These are phyloP conservation scores for Penicillium silybi DNA, from an alignment of 495 filamentous ascomycete genomes.

Conservation along the genomic window DNA sequence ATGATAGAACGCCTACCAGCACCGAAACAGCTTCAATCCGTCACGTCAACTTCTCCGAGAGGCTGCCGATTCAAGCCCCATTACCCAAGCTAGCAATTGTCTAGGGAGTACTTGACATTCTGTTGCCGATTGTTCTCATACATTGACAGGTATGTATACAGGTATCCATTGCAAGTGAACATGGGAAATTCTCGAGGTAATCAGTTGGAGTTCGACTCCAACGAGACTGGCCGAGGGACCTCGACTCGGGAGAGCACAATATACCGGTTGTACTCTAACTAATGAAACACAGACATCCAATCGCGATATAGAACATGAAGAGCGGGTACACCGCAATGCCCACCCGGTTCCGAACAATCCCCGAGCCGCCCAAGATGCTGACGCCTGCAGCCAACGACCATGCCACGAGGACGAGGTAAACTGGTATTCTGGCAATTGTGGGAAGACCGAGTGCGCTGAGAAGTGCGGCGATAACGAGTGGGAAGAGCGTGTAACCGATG, in stretches of 20 bases:
- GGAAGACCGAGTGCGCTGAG: constrained; percentile 77
- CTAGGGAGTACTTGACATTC: not conserved
- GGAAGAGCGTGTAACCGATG: constrained; percentile 98
- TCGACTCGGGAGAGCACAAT: not conserved
- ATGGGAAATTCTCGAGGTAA: not conserved
- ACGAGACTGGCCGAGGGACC: not conserved
- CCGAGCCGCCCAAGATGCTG: constrained; percentile 92
- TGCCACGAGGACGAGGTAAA: constrained; percentile 79
- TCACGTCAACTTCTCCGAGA: no score
- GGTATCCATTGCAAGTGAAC: constrained; percentile 5
- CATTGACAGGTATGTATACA: constrained; percentile 10
- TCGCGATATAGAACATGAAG: constrained; percentile 90
- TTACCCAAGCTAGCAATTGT: no score
- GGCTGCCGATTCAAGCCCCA: no score
- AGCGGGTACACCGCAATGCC: constrained; percentile 93
- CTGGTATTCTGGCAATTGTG: constrained; percentile 76
- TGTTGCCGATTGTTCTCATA: not conserved
- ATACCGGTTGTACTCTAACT: constrained; percentile 50
- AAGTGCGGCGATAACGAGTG: constrained; percentile 89
- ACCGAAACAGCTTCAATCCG: no score
- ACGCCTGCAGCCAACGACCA: constrained; percentile 95
- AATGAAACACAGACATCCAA: constrained; percentile 95
- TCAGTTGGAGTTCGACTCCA: not conserved
- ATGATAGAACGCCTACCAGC: not conserved
- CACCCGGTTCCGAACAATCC: constrained; percentile 90